Evolutionary conservation across 1,139 yeast species (phyloP).

Genomic region (Candida albicans): DNA sequence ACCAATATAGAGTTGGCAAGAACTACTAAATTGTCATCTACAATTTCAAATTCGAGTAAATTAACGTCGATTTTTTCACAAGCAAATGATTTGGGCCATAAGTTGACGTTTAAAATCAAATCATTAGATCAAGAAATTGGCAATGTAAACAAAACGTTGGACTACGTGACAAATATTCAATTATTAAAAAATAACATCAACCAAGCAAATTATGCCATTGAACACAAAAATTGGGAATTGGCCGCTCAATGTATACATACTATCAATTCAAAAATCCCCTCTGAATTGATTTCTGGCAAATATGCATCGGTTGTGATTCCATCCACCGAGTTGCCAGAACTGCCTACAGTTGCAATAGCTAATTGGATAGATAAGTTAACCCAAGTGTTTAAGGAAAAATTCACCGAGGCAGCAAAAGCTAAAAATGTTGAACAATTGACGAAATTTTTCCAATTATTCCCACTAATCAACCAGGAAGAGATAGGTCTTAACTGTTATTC

Average conservation of each 20-base stretch:
- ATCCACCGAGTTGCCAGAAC: constrained; percentile 82
- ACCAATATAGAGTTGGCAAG: constrained; percentile 38
- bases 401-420: constrained; percentile 64
- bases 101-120: constrained; percentile 68
- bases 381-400: constrained; percentile 57
- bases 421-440: constrained; percentile 73
- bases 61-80: constrained; percentile 52
- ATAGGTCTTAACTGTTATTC: constrained; percentile 82
- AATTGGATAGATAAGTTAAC: constrained; percentile 63
- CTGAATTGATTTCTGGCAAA: constrained; percentile 54
- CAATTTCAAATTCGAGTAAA: constrained; percentile 43
- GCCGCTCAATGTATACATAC: constrained; percentile 66
- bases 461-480: constrained; percentile 71
- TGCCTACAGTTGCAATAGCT: constrained; percentile 58
- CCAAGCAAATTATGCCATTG: constrained; percentile 69
- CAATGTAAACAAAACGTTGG: constrained; percentile 62
- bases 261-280: constrained; percentile 54
- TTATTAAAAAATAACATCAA: constrained; percentile 61
- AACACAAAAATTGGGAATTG: constrained; percentile 64
- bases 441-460: constrained; percentile 80
- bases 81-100: constrained; percentile 66
- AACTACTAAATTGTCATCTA: constrained; percentile 38
- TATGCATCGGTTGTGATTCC: constrained; percentile 89
- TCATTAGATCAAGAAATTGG: constrained; percentile 69
- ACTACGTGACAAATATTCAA: constrained; percentile 67